Percentiles rank a stretch among this genome's conserved stretches.
Evolutionary conservation across 176 grass and related monocot genomes (phyloP).

Genomic region (Zoysia pacifica): DNA sequence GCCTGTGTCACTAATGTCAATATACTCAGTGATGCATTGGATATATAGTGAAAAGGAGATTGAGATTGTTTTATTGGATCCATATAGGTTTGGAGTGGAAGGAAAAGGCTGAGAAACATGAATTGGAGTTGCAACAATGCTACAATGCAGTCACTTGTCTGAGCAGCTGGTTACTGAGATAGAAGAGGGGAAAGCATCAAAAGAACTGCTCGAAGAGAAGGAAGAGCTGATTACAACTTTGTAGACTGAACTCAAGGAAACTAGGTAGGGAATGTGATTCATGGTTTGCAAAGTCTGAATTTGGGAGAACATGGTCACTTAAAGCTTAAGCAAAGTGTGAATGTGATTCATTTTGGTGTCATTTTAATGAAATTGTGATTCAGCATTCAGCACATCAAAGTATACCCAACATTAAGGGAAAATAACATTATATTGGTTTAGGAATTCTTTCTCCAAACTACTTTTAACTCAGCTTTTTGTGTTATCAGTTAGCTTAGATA

Average conservation of each 20-base stretch:
- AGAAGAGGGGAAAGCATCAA: conserved; percentile 65
- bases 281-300: background rate
- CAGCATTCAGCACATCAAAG: background rate
- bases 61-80: conserved; percentile 10
- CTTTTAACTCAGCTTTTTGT: background rate
- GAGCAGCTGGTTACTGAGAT: conserved; percentile 76
- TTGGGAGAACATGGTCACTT: conserved; percentile 22
- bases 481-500: background rate
- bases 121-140: conserved; percentile 86
- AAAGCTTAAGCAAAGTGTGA: conserved; percentile 8
- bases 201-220: conserved; percentile 74
- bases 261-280: conserved; percentile 61
- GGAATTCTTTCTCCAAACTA: background rate
- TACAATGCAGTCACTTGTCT: conserved; percentile 76
- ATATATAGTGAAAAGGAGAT: background rate
- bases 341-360: background rate
- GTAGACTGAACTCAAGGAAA: conserved; percentile 61
- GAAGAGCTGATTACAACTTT: conserved; percentile 56
- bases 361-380: conserved; percentile 6
- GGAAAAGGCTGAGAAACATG: conserved; percentile 81
- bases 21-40: background rate
- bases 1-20: background rate
- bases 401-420: background rate
- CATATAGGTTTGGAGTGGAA: conserved; percentile 82
- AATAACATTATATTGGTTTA: conserved; percentile 2